Evolutionary conservation across 345 rosid genomes (phyloP).

Genomic region (Firmiana major): DNA sequence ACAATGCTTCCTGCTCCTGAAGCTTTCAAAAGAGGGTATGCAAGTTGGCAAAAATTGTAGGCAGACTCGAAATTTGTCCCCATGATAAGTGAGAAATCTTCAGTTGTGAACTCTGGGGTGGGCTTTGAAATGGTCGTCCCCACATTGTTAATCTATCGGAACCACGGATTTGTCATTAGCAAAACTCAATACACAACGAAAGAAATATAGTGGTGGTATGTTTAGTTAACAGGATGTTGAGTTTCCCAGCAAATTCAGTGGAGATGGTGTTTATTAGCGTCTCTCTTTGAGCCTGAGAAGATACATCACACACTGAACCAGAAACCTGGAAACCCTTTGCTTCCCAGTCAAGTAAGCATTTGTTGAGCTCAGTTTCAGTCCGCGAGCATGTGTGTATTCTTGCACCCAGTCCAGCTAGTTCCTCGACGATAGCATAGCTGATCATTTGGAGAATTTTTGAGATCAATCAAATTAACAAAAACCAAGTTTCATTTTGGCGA

Average conservation of each 20-base stretch:
- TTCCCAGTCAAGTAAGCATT: neutral
- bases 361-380: neutral
- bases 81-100: slow-evolving; percentile 34
- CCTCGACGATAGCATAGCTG: slow-evolving; percentile 23
- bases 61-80: slow-evolving; percentile 48
- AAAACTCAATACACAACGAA: no score
- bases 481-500: no score
- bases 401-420: neutral
- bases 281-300: slow-evolving; percentile 33
- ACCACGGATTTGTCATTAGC: no score
- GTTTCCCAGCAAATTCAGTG: slow-evolving; percentile 18
- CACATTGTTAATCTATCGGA: slow-evolving; percentile 49
- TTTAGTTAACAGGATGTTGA: slow-evolving; percentile 36
- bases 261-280: slow-evolving; percentile 39
- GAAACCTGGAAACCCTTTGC: neutral
- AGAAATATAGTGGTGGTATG: neutral
- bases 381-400: slow-evolving; percentile 1
- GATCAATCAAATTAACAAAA: no score
- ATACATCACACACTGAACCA: slow-evolving; percentile 52
- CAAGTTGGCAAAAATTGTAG: slow-evolving; percentile 47
- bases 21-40: slow-evolving; percentile 47
- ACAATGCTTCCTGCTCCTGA: slow-evolving; percentile 51
- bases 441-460: neutral
- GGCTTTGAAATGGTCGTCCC: slow-evolving; percentile 36
- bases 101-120: slow-evolving; percentile 32